Evolutionary conservation across 2,329 filamentous ascomycete species (phyloP).

Genomic region (Bipolaris cookei): DNA sequence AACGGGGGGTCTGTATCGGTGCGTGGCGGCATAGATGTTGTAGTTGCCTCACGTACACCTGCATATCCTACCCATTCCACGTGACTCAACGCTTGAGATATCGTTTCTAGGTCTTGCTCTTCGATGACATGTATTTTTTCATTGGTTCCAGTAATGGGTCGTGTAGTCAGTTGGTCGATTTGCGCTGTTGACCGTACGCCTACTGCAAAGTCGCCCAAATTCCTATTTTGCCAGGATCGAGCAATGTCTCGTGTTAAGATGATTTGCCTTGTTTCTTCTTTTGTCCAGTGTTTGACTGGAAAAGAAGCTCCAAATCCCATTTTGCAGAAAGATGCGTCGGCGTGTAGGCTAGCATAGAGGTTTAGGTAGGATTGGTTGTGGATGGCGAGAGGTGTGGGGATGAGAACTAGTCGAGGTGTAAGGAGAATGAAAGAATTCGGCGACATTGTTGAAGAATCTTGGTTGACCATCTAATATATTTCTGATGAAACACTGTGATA

Average conservation of each 20-base stretch:
- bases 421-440: neutral
- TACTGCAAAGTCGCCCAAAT: constrained; percentile 24
- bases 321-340: neutral
- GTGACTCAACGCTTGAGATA: neutral
- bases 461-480: neutral
- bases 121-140: neutral
- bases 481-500: too few species aligned
- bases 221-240: constrained; percentile 18
- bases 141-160: neutral
- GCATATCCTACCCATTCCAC: constrained; percentile 27
- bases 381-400: constrained; percentile 7
- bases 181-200: constrained; percentile 10
- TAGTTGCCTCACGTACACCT: constrained; percentile 26
- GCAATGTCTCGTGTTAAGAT: constrained; percentile 22
- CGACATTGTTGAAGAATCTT: neutral
- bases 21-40: constrained; percentile 22
- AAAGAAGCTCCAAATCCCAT: constrained; percentile 2
- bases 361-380: neutral
- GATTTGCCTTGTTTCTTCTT: constrained; percentile 15
- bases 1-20: constrained; percentile 13
- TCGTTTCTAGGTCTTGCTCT: neutral
- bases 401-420: constrained; percentile 2
- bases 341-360: constrained; percentile 6
- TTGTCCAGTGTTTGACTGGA: constrained; percentile 2
- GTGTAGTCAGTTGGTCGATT: neutral